These are phyloP conservation scores for Hypoxylon perforatum DNA, from an alignment of 495 filamentous ascomycete species.

Conservation along the genomic window DNA sequence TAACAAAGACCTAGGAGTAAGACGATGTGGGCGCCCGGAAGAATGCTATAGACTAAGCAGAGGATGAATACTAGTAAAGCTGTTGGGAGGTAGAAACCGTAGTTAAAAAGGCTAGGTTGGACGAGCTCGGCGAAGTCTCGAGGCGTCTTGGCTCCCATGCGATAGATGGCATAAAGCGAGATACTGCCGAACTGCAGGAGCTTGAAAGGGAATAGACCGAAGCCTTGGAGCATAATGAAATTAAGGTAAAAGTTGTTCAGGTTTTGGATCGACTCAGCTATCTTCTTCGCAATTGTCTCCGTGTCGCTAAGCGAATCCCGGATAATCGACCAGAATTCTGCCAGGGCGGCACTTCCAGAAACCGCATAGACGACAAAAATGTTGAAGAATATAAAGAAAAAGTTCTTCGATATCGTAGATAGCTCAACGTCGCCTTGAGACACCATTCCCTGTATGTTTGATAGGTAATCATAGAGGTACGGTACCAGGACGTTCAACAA, in stretches of 20 bases:
- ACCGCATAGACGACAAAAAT: slow-evolving; percentile 95
- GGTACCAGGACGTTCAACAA: slow-evolving; percentile 89
- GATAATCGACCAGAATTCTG: slow-evolving; percentile 75
- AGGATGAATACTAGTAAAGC: slow-evolving; percentile 92
- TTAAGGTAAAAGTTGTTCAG: slow-evolving; percentile 91
- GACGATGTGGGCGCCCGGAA: slow-evolving; percentile 83
- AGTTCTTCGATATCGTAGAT: slow-evolving; percentile 96
- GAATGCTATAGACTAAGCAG: slow-evolving; percentile 92
- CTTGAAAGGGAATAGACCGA: slow-evolving; percentile 92
- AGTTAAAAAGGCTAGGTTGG: slow-evolving; percentile 89
- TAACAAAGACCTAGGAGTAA: slow-evolving; percentile 86
- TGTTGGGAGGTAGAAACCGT: slow-evolving; percentile 94
- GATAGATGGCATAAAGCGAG: slow-evolving; percentile 81
- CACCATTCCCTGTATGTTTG: slow-evolving; percentile 90
- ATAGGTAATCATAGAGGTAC: slow-evolving; percentile 94
- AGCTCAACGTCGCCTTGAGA: slow-evolving; percentile 95
- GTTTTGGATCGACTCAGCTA: slow-evolving; percentile 78
- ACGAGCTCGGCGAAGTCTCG: slow-evolving; percentile 88
- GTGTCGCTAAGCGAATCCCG: slow-evolving; percentile 80
- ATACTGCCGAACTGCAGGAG: slow-evolving; percentile 91
- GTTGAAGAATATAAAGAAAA: slow-evolving; percentile 99
- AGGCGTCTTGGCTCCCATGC: slow-evolving; percentile 85
- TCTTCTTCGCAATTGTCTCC: slow-evolving; percentile 75
- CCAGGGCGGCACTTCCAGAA: slow-evolving; percentile 77
- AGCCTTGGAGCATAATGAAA: slow-evolving; percentile 90